A percentile compares a stretch with the other conserved stretches of the same genome.
phyloP scores from a whole-genome alignment of 306 rosid genomes.

The Lathyrus sativus region DNA sequence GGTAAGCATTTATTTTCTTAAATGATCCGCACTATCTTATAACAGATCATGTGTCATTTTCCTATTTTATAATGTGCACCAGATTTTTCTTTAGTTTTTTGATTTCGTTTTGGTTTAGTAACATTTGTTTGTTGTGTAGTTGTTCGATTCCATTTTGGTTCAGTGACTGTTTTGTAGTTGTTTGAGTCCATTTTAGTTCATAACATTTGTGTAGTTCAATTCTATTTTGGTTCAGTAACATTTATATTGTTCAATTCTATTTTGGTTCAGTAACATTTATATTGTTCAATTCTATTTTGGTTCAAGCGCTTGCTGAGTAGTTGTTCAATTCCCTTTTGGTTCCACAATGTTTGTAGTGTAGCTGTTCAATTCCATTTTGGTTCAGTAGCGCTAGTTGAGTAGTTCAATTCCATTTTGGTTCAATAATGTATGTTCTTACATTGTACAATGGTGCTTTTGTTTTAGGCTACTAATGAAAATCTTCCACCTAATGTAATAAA shows the following conservation, averaged over 20 bases:
- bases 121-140: neutral
- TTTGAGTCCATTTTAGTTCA: conserved; percentile 1
- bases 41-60: conserved; percentile 9
- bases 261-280: neutral
- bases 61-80: conserved; percentile 14
- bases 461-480: conserved; percentile 95
- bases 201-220: conserved; percentile 2
- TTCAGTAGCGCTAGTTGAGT: neutral
- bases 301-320: neutral
- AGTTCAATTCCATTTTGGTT: conserved; percentile 24
- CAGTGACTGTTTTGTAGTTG: neutral
- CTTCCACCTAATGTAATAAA: conserved; percentile 96
- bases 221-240: neutral
- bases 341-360: neutral
- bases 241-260: conserved; percentile 13
- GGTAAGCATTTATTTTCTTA: conserved; percentile 50
- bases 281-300: conserved; percentile 22
- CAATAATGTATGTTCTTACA: neutral
- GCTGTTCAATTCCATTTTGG: conserved; percentile 28
- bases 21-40: neutral
- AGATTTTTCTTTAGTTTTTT: neutral
- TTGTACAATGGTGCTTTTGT: conserved; percentile 34
- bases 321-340: conserved; percentile 20
- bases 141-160: neutral
- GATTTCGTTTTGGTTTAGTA: neutral